Percentiles rank a stretch among this genome's conserved stretches.
These are phyloP conservation scores for Camellia oleifera DNA, from an alignment of 179 eudicot species.

Conservation along the genomic window DNA sequence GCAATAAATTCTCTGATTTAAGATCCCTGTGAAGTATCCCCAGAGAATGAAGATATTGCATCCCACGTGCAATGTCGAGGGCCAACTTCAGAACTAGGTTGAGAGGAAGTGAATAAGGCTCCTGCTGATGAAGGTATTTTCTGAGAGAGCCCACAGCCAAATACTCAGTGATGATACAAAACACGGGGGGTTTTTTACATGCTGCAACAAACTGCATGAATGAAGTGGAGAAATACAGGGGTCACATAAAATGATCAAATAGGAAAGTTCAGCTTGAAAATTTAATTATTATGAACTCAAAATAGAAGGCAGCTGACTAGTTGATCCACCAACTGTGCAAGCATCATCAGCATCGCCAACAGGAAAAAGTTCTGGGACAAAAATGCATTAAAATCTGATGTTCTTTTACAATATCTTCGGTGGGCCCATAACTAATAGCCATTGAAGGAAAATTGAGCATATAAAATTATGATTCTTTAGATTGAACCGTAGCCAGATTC, in stretches of 20 bases:
- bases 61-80: slow-evolving; percentile 90
- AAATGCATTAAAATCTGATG: not conserved
- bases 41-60: slow-evolving; percentile 94
- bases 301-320: not conserved
- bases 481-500: not conserved
- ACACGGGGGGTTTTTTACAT: slow-evolving; percentile 95
- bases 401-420: not conserved
- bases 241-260: not conserved
- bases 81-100: slow-evolving; percentile 65
- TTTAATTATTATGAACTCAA: not conserved
- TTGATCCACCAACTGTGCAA: not conserved
- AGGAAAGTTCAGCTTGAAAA: not conserved
- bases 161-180: slow-evolving; percentile 95
- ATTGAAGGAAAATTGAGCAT: not conserved
- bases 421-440: not conserved
- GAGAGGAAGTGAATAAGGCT: slow-evolving; percentile 78
- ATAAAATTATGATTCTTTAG: not conserved
- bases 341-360: not conserved
- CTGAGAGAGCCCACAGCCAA: slow-evolving; percentile 90
- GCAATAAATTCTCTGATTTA: slow-evolving; percentile 89
- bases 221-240: slow-evolving; percentile 3
- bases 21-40: slow-evolving; percentile 96
- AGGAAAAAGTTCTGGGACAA: not conserved
- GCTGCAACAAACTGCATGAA: slow-evolving; percentile 85
- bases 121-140: slow-evolving; percentile 88